Base-by-base conservation (phyloP, 202 grass and related monocot species). In the Digitaria exilis region DNA sequence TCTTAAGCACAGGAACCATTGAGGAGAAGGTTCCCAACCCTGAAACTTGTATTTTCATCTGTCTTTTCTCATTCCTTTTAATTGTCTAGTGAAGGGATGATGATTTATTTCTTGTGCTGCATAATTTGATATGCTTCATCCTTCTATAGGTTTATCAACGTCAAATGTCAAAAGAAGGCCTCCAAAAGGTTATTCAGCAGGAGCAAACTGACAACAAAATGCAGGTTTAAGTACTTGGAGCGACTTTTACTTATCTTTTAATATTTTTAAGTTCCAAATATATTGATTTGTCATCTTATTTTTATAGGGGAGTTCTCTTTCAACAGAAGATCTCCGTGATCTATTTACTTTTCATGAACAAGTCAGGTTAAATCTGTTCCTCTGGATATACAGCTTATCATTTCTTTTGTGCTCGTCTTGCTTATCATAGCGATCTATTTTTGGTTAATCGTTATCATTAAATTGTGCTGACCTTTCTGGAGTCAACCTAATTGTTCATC, bases 81-180 rank as follows among this genome's bases (percentile, higher is more conserved):
- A 57, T 48, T 80, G 19, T 65, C 56, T n/a, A 59, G 64, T 68
- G 45, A 64, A 87, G 52, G 31, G 46, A 82, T 81, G 41, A 26
- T 84, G 14, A 61, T 72, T 87, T 21, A 13, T 88, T 90, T 79
- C 45, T 78, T 60, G 34, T 50, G 43, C 39, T 86, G 28, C 30
- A 46, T 75, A 24, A 24, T 75, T 39, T 64, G 28, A 51, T 75
- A 35, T 76, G 42, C 41, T 58, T 51, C 30, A 80, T 74, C 35
- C 25, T 51, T 88, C 16, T 77, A 39, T 73, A 95, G 96, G 96
- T 98, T 25, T 98, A 94, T 89, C 92, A 95, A 87, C 96, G 91
- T 48, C 93, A 98, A 73, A 98, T 98, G 96, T 95, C 93, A 64
- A 98, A 98, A 90, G 96, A 98, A 87, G 92, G 96, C 42, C 93